phyloP scores from a whole-genome alignment of 768 basidiomycete genomes.

The Calocybe gangraenosa region DNA sequence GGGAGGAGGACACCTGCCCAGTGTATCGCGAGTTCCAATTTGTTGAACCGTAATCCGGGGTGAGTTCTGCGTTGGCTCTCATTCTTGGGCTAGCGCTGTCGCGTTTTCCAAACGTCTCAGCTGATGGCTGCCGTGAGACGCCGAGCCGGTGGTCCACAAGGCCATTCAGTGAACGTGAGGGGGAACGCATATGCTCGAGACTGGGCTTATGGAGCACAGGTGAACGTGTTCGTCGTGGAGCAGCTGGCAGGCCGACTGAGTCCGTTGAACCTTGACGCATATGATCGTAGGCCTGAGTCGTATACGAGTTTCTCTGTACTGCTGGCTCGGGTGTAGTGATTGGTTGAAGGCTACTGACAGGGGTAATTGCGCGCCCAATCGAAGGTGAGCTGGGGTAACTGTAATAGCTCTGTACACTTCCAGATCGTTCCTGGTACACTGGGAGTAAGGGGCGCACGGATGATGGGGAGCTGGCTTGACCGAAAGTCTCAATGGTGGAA shows the following conservation, averaged over 20 bases:
- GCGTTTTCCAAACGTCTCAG: constrained; percentile 9
- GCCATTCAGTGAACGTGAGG: constrained; percentile 3
- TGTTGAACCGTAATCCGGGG: constrained; percentile 12
- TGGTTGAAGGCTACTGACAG: constrained; percentile 18
- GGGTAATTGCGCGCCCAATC: constrained; percentile 24
- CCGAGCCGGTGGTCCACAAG: constrained; percentile 1
- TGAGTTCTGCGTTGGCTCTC: constrained; percentile 3
- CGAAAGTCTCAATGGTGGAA: constrained; percentile 8
- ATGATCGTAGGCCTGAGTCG: constrained; percentile 13
- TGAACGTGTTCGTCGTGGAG: constrained; percentile 29
- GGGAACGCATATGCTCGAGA: constrained; percentile 4
- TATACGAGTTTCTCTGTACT: constrained; percentile 8
- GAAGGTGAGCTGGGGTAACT: constrained; percentile 18
- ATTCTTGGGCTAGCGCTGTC: constrained; percentile 4
- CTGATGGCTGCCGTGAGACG: constrained; percentile 9
- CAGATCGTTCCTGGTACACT: constrained; percentile 20
- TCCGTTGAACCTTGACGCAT: constrained; percentile 20
- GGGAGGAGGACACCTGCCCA: background rate
- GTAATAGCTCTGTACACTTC: constrained; percentile 19
- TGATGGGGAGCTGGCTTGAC: constrained; percentile 6
- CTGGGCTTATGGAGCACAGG: constrained; percentile 18
- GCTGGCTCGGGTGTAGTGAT: constrained; percentile 19
- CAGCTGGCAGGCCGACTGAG: constrained; percentile 30
- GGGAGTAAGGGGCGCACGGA: constrained; percentile 14
- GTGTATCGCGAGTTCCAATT: constrained; percentile 11